Evolutionary conservation across 176 grass and related monocot species (phyloP).

Genomic region (Thinopyrum elongatum): DNA sequence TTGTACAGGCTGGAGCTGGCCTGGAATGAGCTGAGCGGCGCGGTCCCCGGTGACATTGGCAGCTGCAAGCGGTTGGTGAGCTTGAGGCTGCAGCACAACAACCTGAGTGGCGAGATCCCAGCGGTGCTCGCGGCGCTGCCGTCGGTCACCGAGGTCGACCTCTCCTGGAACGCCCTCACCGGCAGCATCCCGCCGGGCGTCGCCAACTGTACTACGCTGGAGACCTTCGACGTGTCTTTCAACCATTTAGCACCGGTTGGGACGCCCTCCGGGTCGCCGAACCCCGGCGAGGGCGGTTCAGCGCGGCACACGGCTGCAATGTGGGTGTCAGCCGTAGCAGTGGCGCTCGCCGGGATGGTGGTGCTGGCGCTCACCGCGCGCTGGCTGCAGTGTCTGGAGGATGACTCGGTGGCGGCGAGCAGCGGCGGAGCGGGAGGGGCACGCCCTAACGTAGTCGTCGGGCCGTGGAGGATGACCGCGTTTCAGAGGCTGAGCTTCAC

Average conservation of each 20-base stretch:
- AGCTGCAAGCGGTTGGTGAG: slow-evolving; percentile 64
- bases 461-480: slow-evolving; percentile 71
- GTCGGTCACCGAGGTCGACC: slow-evolving; percentile 83
- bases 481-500: slow-evolving; percentile 86
- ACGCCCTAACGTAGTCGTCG: not conserved
- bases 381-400: slow-evolving; percentile 52
- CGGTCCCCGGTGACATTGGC: slow-evolving; percentile 55
- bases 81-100: slow-evolving; percentile 70
- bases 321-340: slow-evolving; percentile 60
- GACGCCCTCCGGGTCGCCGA: not conserved
- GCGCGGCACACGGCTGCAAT: slow-evolving; percentile 30
- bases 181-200: slow-evolving; percentile 62
- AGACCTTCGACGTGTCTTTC: slow-evolving; percentile 82
- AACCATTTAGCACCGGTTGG: slow-evolving; percentile 48
- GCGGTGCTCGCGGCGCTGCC: slow-evolving; percentile 58
- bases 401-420: not conserved
- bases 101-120: slow-evolving; percentile 61
- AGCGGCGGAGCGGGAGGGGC: not conserved
- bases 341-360: slow-evolving; percentile 59
- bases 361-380: slow-evolving; percentile 60
- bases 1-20: slow-evolving; percentile 77
- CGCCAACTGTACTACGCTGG: slow-evolving; percentile 75
- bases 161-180: slow-evolving; percentile 73
- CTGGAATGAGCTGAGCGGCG: slow-evolving; percentile 57
- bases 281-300: not conserved